These are phyloP conservation scores for Coemansia sp. DNA, from an alignment of 371 early-diverging fungal genomes.

Conservation along the genomic window DNA sequence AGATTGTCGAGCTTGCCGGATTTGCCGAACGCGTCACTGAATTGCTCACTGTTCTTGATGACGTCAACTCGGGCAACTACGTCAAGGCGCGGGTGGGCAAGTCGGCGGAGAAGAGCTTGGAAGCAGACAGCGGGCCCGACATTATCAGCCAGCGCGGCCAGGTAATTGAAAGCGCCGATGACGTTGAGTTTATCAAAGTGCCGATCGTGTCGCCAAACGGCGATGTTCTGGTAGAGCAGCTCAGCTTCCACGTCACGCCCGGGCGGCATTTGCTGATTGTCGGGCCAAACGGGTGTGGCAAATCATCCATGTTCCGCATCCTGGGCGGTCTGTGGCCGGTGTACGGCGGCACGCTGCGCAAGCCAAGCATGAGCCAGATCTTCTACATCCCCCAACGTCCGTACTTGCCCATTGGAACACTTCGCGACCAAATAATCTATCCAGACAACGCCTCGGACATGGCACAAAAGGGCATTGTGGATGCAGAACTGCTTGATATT, in stretches of 20 bases:
- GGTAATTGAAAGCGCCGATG: constrained; percentile 59
- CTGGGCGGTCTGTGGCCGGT: constrained; percentile 88
- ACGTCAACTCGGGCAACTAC: constrained; percentile 67
- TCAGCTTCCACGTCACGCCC: constrained; percentile 78
- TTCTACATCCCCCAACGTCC: constrained; percentile 96
- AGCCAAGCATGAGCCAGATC: constrained; percentile 74
- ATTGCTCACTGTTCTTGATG: constrained; percentile 68
- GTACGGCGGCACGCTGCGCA: constrained; percentile 78
- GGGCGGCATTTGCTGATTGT: constrained; percentile 86
- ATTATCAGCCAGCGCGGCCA: constrained; percentile 59
- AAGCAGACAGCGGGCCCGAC: constrained; percentile 14
- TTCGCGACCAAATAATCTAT: constrained; percentile 91
- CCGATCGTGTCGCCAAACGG: constrained; percentile 92
- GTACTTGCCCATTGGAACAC: constrained; percentile 85
- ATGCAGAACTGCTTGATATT: constrained; percentile 63
- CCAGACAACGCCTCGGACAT: constrained; percentile 68
- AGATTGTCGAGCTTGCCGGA: constrained; percentile 83
- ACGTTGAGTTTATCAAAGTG: constrained; percentile 82
- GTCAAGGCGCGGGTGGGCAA: constrained; percentile 54
- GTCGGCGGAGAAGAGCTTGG: constrained; percentile 20
- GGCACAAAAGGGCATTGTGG: constrained; percentile 52
- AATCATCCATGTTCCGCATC: constrained; percentile 91
- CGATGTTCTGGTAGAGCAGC: constrained; percentile 83
- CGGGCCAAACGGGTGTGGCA: constrained; percentile 92
- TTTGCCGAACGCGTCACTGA: constrained; percentile 85